A percentile compares a stretch with the other conserved stretches of the same genome.
Evolutionary conservation across 352 stramenopile genomes (phyloP).

Genomic region (Peronospora destructor): DNA sequence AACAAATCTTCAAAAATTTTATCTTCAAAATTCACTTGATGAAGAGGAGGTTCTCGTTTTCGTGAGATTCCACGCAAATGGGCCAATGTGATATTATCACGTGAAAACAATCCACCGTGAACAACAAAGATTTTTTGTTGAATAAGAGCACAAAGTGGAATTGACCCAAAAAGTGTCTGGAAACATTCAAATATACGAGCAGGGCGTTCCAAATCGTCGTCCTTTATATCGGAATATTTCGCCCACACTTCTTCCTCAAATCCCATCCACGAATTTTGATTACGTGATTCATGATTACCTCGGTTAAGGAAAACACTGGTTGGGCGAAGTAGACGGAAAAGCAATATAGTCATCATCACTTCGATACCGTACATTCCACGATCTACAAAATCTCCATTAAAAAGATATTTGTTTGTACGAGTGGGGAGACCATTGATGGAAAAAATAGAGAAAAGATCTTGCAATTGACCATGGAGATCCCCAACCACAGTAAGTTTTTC

Average conservation of each 20-base stretch:
- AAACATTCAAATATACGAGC: slow-evolving; percentile 58
- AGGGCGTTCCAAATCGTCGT: slow-evolving; percentile 46
- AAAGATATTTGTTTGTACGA: slow-evolving; percentile 90
- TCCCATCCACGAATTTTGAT: slow-evolving; percentile 91
- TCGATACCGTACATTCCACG: slow-evolving; percentile 87
- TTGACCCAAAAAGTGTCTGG: slow-evolving; percentile 75
- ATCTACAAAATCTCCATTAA: slow-evolving; percentile 97
- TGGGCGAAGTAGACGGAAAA: slow-evolving; percentile 79
- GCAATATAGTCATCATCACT: slow-evolving; percentile 65
- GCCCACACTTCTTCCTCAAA: slow-evolving; percentile 87
- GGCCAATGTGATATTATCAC: slow-evolving; percentile 86
- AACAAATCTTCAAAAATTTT: slow-evolving; percentile 92
- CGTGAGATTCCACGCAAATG: slow-evolving; percentile 87
- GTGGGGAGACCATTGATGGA: slow-evolving; percentile 88
- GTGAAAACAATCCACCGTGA: slow-evolving; percentile 90
- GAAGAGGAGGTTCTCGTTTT: slow-evolving; percentile 87
- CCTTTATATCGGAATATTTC: slow-evolving; percentile 67
- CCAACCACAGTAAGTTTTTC: slow-evolving; percentile 90
- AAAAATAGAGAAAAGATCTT: slow-evolving; percentile 93
- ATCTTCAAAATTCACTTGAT: slow-evolving; percentile 85
- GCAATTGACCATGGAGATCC: slow-evolving; percentile 91
- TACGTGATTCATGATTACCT: slow-evolving; percentile 93
- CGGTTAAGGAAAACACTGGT: slow-evolving; percentile 88
- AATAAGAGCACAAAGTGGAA: slow-evolving; percentile 88
- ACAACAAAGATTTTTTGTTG: slow-evolving; percentile 92